Conservation (phyloP, 2,329 filamentous ascomycete genomes). For the Cercospora sesami region DNA sequence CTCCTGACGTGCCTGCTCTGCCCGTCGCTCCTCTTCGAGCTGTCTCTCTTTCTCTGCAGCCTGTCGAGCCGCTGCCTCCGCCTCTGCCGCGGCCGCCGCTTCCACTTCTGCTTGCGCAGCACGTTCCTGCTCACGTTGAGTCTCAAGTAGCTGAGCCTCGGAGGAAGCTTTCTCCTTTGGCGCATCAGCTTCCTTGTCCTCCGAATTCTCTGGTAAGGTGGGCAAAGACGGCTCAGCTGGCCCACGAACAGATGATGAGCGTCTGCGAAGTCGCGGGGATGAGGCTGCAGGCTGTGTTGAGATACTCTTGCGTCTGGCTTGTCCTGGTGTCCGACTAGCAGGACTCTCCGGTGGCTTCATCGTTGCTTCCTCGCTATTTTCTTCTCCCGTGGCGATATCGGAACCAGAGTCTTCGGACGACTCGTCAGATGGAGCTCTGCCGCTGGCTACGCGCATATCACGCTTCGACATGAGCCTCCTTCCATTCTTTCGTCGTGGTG, state of each 20-base stretch:
- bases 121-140: slow-evolving; percentile 22
- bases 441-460: slow-evolving; percentile 39
- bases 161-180: slow-evolving; percentile 26
- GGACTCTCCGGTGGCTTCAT: slow-evolving; percentile 36
- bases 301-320: slow-evolving; percentile 34
- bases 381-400: slow-evolving; percentile 25
- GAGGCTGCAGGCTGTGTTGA: slow-evolving; percentile 29
- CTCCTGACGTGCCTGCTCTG: slow-evolving; percentile 24
- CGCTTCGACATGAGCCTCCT: slow-evolving; percentile 40
- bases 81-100: slow-evolving; percentile 22
- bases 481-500: slow-evolving; percentile 36
- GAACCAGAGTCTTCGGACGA: slow-evolving; percentile 33
- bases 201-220: slow-evolving; percentile 29
- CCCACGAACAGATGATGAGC: slow-evolving; percentile 32
- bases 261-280: slow-evolving; percentile 29
- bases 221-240: slow-evolving; percentile 28
- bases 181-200: slow-evolving; percentile 23
- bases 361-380: slow-evolving; percentile 19
- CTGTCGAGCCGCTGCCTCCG: slow-evolving; percentile 27
- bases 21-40: slow-evolving; percentile 31
- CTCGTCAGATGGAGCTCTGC: slow-evolving; percentile 34
- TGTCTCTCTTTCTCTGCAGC: slow-evolving; percentile 27
- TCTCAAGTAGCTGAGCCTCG: slow-evolving; percentile 18
- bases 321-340: slow-evolving; percentile 28
- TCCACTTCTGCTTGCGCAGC: slow-evolving; percentile 28